Base-by-base conservation (phyloP, 106 monocot genomes). In the Allium cepa region DNA sequence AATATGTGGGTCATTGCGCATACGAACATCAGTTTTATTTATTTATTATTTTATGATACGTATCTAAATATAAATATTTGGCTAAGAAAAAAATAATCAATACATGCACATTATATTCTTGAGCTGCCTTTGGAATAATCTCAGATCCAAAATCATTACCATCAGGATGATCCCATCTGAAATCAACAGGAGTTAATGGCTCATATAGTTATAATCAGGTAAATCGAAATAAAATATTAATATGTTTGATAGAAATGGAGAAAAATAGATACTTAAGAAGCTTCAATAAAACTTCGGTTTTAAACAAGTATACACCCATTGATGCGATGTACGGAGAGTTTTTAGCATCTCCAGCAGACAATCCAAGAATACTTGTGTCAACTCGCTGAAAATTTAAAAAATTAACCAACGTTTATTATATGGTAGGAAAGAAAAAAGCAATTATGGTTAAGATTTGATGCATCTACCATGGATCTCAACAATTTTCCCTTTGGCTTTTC, bases 61-160 rank as follows among this genome's bases (percentile, higher is more conserved):
- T 5, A 36, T 36, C 36, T 36, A 36, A 5, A 36, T 36, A 5
- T 36, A 36, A 36, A 36, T 36, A 36, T 36, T 36, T 3, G 36
- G 36, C 36, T 36, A 5, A 36, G 36, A 36, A 36, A 5, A 36
- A 36, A 36, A 4, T 36, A 36, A 36, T 36, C 3, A 36, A 36
- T 36, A 86, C 86, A 81, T 82, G 82, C 69, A 79, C 78, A 76
- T 79, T 78, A 71, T 81, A 78, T 63, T 86, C 72, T 69, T 75
- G 66, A 17, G 75, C 71, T 75, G 85, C 81, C 56, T 46, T 63
- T 59, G 85, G 82, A 70, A 86, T 82, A 47, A 86, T 77, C 63
- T 82, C 85, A 14, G 86, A 82, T 8, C 86, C 82, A 73, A 86
- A 86, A 59, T 86, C 86, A 73, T 86, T 82, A 27, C 70, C 78